Evolutionary conservation across 192 early-diverging fungal genomes (phyloP), one percentile per base, ranked within the genome.

Genomic region (Kappamyces sp.): DNA sequence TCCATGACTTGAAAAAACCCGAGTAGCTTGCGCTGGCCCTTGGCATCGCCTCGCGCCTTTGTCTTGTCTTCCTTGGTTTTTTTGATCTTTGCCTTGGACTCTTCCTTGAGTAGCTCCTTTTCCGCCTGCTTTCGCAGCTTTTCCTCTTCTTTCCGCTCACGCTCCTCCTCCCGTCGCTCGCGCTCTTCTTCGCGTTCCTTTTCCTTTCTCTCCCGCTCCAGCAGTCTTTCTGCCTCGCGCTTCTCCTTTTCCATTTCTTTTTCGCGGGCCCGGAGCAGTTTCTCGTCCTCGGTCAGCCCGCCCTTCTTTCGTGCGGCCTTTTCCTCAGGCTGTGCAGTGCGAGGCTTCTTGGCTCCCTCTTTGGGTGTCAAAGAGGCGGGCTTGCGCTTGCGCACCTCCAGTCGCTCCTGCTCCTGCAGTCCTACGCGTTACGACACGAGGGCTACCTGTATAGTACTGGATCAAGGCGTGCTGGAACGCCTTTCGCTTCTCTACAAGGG

Each of bases 111-210:
- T 36, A 12, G 1, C 30, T 34, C 5, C 54, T 55, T 34, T 40
- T 55, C 29, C 38, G 30, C 11, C 37, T 40, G 36, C 37, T 55
- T 35, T 55, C 45, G 54, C 30, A 29, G 3, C 31, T 55, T 40
- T 11, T 9, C 34, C 45, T 55, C 29, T 6, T 55, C 45, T 55
- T 55, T 42, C n/a, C 42, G 8, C 42, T 43, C 42, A 43, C 8
- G 8, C 9, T 14, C 15, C 42, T 43, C 42, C 42, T 11, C 14
- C 42, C 14, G 8, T 43, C 14, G 42, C 42, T 43, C 14, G 8
- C 42, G 42, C 42, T 43, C 42, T 43, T 43, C 42, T 43, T 43
- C 42, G 8, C 14, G 42, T 14, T 14, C 9, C 14, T 43, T 43
- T 9, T 2, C 11, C 51, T 43, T 43, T 43, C 22, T 22, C 22